phyloP scores from a whole-genome alignment of 176 grass and related monocot genomes.

The Oryza coarctata region DNA sequence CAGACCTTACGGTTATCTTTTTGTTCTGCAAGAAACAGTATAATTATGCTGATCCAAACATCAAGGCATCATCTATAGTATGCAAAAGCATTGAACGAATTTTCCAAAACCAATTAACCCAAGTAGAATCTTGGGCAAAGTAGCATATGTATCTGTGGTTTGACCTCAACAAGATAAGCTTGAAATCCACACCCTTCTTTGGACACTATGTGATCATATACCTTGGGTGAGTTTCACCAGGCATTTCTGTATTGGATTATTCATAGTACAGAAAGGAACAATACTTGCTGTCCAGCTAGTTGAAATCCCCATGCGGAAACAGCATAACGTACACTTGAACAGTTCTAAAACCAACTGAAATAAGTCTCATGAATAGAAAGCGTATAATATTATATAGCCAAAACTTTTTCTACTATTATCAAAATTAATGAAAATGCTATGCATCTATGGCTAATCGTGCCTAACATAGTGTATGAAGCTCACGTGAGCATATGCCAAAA shows the following conservation, averaged over 20 bases:
- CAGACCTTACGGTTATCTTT: not conserved
- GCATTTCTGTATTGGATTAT: constrained; percentile 1
- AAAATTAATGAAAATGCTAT: not conserved
- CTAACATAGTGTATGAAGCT: not conserved
- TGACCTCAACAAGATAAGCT: not conserved
- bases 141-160: not conserved
- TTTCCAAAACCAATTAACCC: not conserved
- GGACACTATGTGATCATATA: not conserved
- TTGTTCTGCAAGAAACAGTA: not conserved
- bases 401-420: not conserved
- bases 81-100: not conserved
- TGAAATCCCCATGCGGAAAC: not conserved
- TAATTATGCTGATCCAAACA: not conserved
- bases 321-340: not conserved
- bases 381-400: not conserved
- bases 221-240: not conserved
- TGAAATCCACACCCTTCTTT: not conserved
- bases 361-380: not conserved
- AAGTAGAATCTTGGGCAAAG: not conserved
- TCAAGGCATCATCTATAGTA: not conserved
- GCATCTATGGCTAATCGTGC: not conserved
- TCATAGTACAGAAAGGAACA: not conserved
- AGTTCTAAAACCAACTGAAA: not conserved
- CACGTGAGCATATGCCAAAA: not conserved
- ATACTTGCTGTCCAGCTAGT: not conserved